phyloP scores from a whole-genome alignment of 2,329 filamentous ascomycete genomes.

The Colletotrichum karsti region DNA sequence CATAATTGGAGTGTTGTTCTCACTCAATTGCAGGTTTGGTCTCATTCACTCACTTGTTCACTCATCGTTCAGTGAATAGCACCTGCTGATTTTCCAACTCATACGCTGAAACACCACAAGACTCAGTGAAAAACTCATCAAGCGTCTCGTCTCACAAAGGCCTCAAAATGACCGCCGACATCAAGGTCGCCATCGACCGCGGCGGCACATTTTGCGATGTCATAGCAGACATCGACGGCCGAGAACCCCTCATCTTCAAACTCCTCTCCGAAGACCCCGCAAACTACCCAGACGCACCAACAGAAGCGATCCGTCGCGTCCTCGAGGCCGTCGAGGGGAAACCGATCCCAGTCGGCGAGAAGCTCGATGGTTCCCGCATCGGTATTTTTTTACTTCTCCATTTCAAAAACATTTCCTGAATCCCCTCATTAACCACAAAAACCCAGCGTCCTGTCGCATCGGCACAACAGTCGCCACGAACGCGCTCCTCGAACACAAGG shows the following conservation, averaged over 20 bases:
- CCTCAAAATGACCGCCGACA: conserved; percentile 29
- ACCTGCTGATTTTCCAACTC: neutral
- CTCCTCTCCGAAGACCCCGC: conserved; percentile 77
- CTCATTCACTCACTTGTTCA: neutral
- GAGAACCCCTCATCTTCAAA: conserved; percentile 77
- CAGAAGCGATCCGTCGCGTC: conserved; percentile 75
- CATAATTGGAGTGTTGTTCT: neutral
- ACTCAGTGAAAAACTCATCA: neutral
- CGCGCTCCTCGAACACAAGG: conserved; percentile 77
- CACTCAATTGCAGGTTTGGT: neutral
- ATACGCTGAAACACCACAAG: neutral
- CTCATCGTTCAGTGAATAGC: neutral
- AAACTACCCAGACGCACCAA: conserved; percentile 76
- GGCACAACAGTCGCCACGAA: conserved; percentile 82
- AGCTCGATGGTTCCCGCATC: conserved; percentile 42
- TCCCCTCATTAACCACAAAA: neutral
- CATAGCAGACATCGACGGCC: conserved; percentile 69
- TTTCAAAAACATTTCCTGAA: neutral
- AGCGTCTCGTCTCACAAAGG: neutral
- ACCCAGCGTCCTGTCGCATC: conserved; percentile 75
- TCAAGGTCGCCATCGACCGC: conserved; percentile 55
- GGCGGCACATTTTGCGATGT: conserved; percentile 82
- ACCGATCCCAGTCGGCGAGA: conserved; percentile 55
- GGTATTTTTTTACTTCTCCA: conserved; percentile 30
- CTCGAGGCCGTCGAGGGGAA: conserved; percentile 68